Evolutionary conservation across 1,284 basidiomycete genomes (phyloP).

Genomic region (Cutaneotrichosporon daszewskae): DNA sequence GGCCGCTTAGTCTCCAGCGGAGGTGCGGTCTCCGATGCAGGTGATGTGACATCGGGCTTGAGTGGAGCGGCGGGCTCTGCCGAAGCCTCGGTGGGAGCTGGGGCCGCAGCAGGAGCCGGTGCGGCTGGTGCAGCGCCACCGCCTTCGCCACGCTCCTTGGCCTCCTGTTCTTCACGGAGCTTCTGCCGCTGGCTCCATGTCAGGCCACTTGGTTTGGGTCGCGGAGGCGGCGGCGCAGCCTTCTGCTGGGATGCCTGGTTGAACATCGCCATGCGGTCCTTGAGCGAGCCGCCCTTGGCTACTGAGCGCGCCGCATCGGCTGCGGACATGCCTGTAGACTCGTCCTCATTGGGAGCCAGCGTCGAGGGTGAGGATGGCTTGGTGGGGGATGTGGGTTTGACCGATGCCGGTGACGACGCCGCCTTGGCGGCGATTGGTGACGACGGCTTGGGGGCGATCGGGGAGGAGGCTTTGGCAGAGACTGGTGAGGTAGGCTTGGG

Average conservation of each 20-base stretch:
- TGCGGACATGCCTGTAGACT: slow-evolving; percentile 26
- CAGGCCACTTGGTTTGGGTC: slow-evolving; percentile 61
- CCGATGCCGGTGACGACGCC: background rate
- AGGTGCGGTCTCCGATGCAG: background rate
- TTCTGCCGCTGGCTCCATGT: slow-evolving; percentile 48
- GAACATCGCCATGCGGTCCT: slow-evolving; percentile 49
- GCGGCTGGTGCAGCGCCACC: no score
- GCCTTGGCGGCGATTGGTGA: background rate
- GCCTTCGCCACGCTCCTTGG: slow-evolving; percentile 31
- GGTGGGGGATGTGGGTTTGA: slow-evolving; percentile 11
- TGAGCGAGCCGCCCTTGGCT: slow-evolving; percentile 58
- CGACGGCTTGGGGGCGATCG: background rate
- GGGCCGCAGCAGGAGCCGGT: slow-evolving; percentile 13
- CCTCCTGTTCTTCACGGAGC: slow-evolving; percentile 44
- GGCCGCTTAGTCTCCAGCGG: background rate
- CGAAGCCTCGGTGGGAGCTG: slow-evolving; percentile 5
- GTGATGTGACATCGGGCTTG: no score
- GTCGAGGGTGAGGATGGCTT: slow-evolving; percentile 1
- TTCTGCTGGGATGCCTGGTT: slow-evolving; percentile 37
- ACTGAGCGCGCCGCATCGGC: slow-evolving; percentile 64
- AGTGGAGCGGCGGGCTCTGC: background rate
- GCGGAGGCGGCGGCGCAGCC: slow-evolving; percentile 52
- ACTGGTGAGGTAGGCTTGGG: background rate
- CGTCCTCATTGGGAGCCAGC: slow-evolving; percentile 10
- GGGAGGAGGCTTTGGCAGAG: background rate